Percentiles rank a stretch among this genome's conserved stretches.
phyloP scores from a whole-genome alignment of 2,329 filamentous ascomycete species.

The Penicillium sp. region DNA sequence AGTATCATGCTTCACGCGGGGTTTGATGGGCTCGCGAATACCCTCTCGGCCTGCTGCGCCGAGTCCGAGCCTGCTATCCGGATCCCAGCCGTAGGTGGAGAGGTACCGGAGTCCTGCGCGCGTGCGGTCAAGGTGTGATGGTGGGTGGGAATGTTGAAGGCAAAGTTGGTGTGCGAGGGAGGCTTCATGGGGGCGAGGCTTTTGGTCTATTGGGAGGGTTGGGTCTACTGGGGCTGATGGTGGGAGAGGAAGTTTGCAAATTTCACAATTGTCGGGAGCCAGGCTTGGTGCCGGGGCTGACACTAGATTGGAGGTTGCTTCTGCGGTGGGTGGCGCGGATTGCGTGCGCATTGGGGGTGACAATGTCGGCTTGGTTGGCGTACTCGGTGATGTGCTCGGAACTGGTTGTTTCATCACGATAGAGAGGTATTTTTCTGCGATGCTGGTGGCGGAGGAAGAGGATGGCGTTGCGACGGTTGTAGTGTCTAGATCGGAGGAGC shows the following conservation, averaged over 20 bases:
- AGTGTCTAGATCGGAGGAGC: constrained; percentile 43
- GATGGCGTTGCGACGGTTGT: constrained; percentile 33
- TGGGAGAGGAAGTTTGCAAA: constrained; percentile 58
- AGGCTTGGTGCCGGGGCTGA: not conserved
- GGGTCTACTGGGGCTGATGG: constrained; percentile 23
- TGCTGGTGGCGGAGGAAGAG: constrained; percentile 27
- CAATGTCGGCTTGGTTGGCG: constrained; percentile 1
- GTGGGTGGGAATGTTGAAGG: constrained; percentile 56
- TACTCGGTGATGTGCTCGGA: constrained; percentile 10
- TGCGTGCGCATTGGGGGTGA: constrained; percentile 11
- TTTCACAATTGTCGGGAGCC: constrained; percentile 45
- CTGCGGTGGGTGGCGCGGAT: constrained; percentile 14
- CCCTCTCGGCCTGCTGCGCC: constrained; percentile 67
- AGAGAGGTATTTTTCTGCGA: constrained; percentile 47
- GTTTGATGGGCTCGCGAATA: constrained; percentile 72
- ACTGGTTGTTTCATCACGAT: constrained; percentile 41
- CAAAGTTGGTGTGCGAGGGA: constrained; percentile 58
- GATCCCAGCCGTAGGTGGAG: constrained; percentile 59
- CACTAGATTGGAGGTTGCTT: constrained; percentile 4
- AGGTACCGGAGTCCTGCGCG: constrained; percentile 57
- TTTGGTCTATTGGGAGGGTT: not conserved
- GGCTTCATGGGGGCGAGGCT: constrained; percentile 45
- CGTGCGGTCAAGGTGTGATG: constrained; percentile 58
- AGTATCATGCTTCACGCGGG: constrained; percentile 69
- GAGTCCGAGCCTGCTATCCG: constrained; percentile 64